Percentiles rank a stretch among this genome's conserved stretches.
phyloP scores from a whole-genome alignment of 106 monocot genomes.

The Allium cepa region DNA sequence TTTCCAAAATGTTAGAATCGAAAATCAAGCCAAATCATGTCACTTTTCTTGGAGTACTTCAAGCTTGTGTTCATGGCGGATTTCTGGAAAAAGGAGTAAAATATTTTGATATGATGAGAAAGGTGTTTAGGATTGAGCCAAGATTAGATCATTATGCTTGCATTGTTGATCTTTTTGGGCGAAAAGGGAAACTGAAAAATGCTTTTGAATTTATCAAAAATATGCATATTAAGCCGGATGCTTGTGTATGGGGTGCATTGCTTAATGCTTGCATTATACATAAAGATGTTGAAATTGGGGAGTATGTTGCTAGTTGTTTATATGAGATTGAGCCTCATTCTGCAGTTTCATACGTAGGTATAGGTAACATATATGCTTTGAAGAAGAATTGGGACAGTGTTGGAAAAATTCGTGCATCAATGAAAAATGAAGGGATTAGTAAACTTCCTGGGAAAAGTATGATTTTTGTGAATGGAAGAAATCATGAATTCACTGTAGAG shows the following conservation, averaged over 20 bases:
- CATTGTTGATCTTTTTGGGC: slow-evolving; percentile 34
- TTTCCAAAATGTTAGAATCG: slow-evolving; percentile 19
- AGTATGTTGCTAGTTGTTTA: slow-evolving; percentile 19
- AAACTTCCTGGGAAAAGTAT: slow-evolving; percentile 65
- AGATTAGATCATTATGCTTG: slow-evolving; percentile 39
- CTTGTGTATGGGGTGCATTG: slow-evolving; percentile 28
- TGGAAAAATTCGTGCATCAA: slow-evolving; percentile 34
- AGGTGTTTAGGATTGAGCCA: slow-evolving; percentile 14
- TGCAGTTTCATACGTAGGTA: slow-evolving; percentile 24
- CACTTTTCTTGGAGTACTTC: slow-evolving; percentile 34
- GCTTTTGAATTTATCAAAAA: slow-evolving; percentile 23
- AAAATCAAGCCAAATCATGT: slow-evolving; percentile 21
- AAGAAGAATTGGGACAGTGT: slow-evolving; percentile 32
- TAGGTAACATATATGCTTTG: slow-evolving; percentile 34
- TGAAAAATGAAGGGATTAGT: slow-evolving; percentile 49
- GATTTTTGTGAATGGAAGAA: slow-evolving; percentile 46
- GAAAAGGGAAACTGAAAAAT: slow-evolving; percentile 17
- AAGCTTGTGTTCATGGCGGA: slow-evolving; percentile 44
- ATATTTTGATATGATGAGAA: slow-evolving; percentile 27
- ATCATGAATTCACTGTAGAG: slow-evolving; percentile 74
- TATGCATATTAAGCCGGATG: slow-evolving; percentile 29
- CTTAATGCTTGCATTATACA: slow-evolving; percentile 27
- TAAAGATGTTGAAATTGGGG: slow-evolving; percentile 18
- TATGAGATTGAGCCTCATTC: slow-evolving; percentile 22
- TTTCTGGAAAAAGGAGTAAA: slow-evolving; percentile 22